Evolutionary conservation across 352 stramenopile genomes (phyloP).

Genomic region (Globisporangium spiculum): DNA sequence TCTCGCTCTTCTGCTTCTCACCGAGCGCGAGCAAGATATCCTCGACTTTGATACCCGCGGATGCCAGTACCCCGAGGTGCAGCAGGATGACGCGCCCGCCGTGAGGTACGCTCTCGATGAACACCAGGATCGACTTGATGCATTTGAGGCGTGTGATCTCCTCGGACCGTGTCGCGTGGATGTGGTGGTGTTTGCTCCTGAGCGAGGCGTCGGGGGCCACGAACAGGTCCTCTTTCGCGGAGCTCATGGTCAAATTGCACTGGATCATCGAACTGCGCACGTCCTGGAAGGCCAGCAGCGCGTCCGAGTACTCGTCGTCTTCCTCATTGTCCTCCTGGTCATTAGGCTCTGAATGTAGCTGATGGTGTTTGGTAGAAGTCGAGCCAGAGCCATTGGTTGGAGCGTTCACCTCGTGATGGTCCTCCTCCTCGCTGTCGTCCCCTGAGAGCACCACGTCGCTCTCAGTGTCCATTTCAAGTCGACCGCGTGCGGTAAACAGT

Average conservation of each 20-base stretch:
- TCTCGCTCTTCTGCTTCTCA: slow-evolving; percentile 47
- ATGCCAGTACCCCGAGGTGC: slow-evolving; percentile 50
- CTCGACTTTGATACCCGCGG: slow-evolving; percentile 41
- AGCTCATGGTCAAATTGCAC: slow-evolving; percentile 46
- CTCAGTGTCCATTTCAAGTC: slow-evolving; percentile 33
- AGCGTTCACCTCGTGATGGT: slow-evolving; percentile 5
- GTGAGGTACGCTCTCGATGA: slow-evolving; percentile 51
- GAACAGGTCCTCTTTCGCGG: slow-evolving; percentile 28
- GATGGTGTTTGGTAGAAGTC: slow-evolving; percentile 12
- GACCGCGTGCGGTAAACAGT: slow-evolving; percentile 50
- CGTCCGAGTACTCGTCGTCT: slow-evolving; percentile 44
- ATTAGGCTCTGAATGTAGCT: slow-evolving; percentile 2
- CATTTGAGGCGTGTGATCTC: slow-evolving; percentile 35
- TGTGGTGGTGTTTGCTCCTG: slow-evolving; percentile 28
- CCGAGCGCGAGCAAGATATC: slow-evolving; percentile 54
- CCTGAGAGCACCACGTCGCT: slow-evolving; percentile 41
- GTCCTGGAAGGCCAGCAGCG: slow-evolving; percentile 54
- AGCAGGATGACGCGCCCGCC: slow-evolving; percentile 58
- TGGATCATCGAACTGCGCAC: slow-evolving; percentile 66
- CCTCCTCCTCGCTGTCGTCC: slow-evolving; percentile 33
- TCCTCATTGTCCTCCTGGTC: slow-evolving; percentile 24
- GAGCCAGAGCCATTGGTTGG: background rate
- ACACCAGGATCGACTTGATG: slow-evolving; percentile 36
- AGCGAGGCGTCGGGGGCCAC: slow-evolving; percentile 11
- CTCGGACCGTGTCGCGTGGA: slow-evolving; percentile 28